Percentiles rank a stretch among this genome's conserved stretches.
Evolutionary conservation across 306 rosid species (phyloP).

Genomic region (Luffa acutangula): DNA sequence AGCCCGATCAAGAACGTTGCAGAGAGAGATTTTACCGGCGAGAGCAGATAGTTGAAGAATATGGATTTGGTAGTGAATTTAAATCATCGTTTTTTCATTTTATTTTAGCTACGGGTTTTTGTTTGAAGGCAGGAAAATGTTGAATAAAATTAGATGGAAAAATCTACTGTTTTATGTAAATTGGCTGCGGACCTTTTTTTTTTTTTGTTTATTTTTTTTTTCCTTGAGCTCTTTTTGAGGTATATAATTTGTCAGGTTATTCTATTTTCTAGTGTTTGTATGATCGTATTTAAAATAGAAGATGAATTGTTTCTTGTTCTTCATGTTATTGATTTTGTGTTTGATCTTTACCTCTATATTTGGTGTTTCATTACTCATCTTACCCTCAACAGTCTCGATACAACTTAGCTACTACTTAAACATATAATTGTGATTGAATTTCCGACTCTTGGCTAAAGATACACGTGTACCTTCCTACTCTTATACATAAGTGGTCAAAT

Average conservation of each 20-base stretch:
- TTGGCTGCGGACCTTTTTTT: neutral
- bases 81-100: neutral
- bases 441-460: no score
- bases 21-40: neutral
- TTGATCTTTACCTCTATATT: neutral
- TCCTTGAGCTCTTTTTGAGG: neutral
- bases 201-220: neutral
- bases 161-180: neutral
- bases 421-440: no score
- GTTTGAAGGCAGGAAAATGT: neutral
- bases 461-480: no score
- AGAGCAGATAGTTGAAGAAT: neutral
- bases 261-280: neutral
- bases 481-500: no score
- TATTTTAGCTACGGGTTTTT: neutral
- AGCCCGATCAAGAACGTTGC: conserved; percentile 17
- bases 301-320: neutral
- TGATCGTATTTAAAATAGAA: neutral
- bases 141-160: neutral
- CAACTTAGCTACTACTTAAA: no score
- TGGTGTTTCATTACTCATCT: no score
- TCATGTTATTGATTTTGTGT: neutral
- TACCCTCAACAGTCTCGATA: no score
- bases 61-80: neutral
- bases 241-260: neutral